Evolutionary conservation across 805 yeast species (phyloP).

Genomic region (Myxozyma neglecta): DNA sequence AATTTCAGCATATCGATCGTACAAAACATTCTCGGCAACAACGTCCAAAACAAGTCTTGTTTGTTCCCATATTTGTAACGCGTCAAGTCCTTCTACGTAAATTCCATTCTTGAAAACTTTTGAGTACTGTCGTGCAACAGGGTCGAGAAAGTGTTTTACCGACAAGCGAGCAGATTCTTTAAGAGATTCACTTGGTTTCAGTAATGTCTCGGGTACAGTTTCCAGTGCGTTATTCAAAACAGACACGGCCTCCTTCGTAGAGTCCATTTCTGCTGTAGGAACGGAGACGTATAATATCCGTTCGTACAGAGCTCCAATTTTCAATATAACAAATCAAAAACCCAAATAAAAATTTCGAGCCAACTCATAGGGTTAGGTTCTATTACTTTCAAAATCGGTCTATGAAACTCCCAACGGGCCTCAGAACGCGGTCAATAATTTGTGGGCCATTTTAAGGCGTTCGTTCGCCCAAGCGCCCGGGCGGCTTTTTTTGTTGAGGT

Average conservation of each 20-base stretch:
- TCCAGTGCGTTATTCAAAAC: conserved; percentile 7
- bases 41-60: conserved; percentile 80
- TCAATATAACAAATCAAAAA: background rate
- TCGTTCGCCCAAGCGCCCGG: background rate
- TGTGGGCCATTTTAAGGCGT: background rate
- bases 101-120: conserved; percentile 68
- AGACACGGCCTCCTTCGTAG: background rate
- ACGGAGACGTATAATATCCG: background rate
- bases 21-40: conserved; percentile 63
- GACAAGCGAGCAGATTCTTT: conserved; percentile 34
- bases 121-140: conserved; percentile 53
- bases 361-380: conserved; percentile 4
- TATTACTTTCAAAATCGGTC: too few species aligned
- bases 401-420: background rate
- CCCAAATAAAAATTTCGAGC: conserved; percentile 1
- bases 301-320: background rate
- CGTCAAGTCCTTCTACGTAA: conserved; percentile 80
- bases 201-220: conserved; percentile 15
- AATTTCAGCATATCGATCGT: conserved; percentile 52
- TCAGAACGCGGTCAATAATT: background rate
- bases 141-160: conserved; percentile 56
- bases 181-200: conserved; percentile 12
- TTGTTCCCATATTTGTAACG: conserved; percentile 93
- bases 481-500: too few species aligned
- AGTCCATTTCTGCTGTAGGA: background rate